phyloP scores from a whole-genome alignment of 2,329 filamentous ascomycete genomes.

The Botrytis fabae region DNA sequence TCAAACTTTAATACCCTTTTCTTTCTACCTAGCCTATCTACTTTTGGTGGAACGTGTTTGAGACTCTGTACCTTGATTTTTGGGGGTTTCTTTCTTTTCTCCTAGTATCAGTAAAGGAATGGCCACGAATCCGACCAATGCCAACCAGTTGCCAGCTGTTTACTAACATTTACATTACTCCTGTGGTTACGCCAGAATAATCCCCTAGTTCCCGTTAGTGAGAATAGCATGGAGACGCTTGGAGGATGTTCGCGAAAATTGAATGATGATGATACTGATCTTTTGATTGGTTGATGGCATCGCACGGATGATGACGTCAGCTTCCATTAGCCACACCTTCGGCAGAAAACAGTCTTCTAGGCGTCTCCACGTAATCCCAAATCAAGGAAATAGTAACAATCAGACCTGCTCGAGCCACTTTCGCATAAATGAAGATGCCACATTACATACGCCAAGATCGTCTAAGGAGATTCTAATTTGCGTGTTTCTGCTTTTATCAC shows the following conservation, averaged over 20 bases:
- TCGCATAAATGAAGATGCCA: background rate
- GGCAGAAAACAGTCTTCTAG: background rate
- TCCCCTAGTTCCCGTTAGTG: background rate
- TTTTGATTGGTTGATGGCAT: background rate
- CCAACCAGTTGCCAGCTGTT: background rate
- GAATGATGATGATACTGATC: background rate
- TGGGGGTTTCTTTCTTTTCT: background rate
- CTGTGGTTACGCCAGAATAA: background rate
- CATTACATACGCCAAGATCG: slow-evolving; percentile 16
- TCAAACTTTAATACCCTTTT: slow-evolving; percentile 10
- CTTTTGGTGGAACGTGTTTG: background rate
- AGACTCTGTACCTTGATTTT: background rate
- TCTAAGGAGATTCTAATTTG: background rate
- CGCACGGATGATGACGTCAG: slow-evolving; percentile 10
- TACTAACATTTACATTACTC: background rate
- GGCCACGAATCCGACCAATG: background rate
- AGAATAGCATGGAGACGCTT: slow-evolving; percentile 2
- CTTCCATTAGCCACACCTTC: background rate
- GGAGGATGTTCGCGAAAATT: background rate
- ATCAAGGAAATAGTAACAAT: background rate
- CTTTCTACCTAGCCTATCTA: background rate
- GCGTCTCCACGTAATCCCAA: background rate
- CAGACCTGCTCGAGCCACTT: background rate
- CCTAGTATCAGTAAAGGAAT: background rate
- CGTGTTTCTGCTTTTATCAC: slow-evolving; percentile 2